These are phyloP conservation scores for Pichia paraexigua DNA, from an alignment of 805 yeast genomes.

Conservation along the genomic window DNA sequence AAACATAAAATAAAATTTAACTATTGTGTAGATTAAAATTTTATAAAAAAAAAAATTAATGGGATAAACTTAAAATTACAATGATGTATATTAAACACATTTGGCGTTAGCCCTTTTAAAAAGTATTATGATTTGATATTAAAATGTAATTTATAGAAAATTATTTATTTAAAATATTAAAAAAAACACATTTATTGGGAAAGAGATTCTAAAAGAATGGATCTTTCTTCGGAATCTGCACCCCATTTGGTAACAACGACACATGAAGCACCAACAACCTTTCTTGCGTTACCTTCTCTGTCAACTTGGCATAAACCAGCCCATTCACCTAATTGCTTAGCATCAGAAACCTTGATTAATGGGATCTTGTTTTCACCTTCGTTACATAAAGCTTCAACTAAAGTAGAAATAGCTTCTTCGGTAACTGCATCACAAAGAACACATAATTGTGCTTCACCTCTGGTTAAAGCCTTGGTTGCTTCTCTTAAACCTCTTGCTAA, in stretches of 20 bases:
- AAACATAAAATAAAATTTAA: background rate
- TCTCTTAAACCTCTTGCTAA: constrained; percentile 99
- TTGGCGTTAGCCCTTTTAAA: too few species aligned
- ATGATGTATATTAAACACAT: too few species aligned
- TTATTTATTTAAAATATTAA: constrained; percentile 3
- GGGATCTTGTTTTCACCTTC: constrained; percentile 96
- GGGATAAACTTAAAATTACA: too few species aligned
- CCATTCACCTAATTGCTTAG: constrained; percentile 99
- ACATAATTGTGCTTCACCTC: constrained; percentile 96
- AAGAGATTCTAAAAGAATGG: constrained; percentile 92
- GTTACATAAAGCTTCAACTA: constrained; percentile 98
- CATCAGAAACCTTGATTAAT: constrained; percentile 98
- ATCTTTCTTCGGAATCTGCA: constrained; percentile 97
- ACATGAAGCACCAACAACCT: constrained; percentile 99
- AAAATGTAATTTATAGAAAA: background rate
- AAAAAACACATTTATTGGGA: constrained; percentile 61
- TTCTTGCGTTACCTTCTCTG: constrained; percentile 99
- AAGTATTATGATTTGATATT: background rate
- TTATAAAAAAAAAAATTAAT: too few species aligned
- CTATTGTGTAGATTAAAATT: background rate
- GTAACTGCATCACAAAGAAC: constrained; percentile 98
- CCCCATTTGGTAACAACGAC: constrained; percentile 99
- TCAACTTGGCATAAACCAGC: constrained; percentile 99
- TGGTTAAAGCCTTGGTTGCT: constrained; percentile 96
- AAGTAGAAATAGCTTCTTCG: constrained; percentile 92